These are phyloP conservation scores for Wickerhamiella australiensis DNA, from an alignment of 805 yeast genomes.

Conservation along the genomic window DNA sequence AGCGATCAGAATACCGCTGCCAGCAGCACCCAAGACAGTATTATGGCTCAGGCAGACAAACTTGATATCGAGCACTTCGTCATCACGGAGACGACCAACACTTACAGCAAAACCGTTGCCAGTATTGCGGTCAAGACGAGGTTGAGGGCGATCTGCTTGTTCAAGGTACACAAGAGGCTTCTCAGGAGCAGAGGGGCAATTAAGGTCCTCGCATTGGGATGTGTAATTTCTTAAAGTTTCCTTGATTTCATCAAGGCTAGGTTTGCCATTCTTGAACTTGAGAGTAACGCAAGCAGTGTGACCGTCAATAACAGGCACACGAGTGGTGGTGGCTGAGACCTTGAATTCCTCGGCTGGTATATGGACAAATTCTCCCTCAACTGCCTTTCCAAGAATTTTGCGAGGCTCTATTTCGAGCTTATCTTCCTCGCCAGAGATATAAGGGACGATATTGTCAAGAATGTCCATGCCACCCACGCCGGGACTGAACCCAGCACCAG, in stretches of 20 bases:
- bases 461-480: conserved; percentile 95
- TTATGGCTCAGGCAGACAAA: conserved; percentile 97
- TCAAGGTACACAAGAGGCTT: conserved; percentile 86
- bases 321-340: conserved; percentile 92
- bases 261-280: conserved; percentile 73
- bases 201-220: conserved; percentile 69
- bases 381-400: conserved; percentile 64
- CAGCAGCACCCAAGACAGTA: conserved; percentile 97
- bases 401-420: conserved; percentile 98
- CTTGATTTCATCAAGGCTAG: conserved; percentile 71
- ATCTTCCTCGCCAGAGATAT: conserved; percentile 93
- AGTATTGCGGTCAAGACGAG: conserved; percentile 91
- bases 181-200: conserved; percentile 87
- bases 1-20: conserved; percentile 92
- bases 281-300: conserved; percentile 92
- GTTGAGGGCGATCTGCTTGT: conserved; percentile 90
- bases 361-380: conserved; percentile 32
- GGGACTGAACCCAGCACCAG: conserved; percentile 97
- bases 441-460: conserved; percentile 89
- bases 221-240: conserved; percentile 54
- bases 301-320: conserved; percentile 95
- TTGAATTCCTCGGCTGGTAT: conserved; percentile 46
- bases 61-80: conserved; percentile 84
- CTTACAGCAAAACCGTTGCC: conserved; percentile 90
- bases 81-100: conserved; percentile 89